Conservation (phyloP, 495 filamentous ascomycete genomes). For the Aspergillus sparsus region DNA sequence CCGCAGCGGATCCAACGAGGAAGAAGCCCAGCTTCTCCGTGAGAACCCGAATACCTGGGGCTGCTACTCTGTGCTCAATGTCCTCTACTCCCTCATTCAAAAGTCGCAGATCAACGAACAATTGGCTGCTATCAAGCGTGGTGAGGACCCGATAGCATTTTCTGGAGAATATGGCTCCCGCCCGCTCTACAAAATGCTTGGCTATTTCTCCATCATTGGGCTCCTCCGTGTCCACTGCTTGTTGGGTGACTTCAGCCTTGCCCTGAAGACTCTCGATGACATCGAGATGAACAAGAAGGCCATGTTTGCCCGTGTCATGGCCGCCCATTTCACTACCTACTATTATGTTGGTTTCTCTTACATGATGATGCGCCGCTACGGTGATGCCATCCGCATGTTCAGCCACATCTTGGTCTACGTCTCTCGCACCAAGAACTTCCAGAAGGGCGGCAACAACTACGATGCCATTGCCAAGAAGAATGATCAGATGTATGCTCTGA, state of each 20-base stretch:
- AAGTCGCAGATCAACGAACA: conserved; percentile 97
- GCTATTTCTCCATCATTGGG: conserved; percentile 98
- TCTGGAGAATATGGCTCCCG: conserved; percentile 94
- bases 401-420: conserved; percentile 99
- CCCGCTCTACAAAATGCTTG: conserved; percentile 94
- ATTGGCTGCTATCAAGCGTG: conserved; percentile 88
- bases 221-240: conserved; percentile 94
- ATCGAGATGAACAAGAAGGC: conserved; percentile 99
- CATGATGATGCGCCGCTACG: conserved; percentile 99
- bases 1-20: conserved; percentile 77
- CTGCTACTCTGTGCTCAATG: conserved; percentile 98
- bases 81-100: conserved; percentile 98
- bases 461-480: conserved; percentile 99
- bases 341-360: conserved; percentile 99
- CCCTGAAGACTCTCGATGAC: conserved; percentile 97
- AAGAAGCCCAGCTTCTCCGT: conserved; percentile 85
- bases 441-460: conserved; percentile 92
- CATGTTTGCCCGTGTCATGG: conserved; percentile 99
- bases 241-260: conserved; percentile 95
- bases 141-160: conserved; percentile 78
- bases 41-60: conserved; percentile 99
- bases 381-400: conserved; percentile 99
- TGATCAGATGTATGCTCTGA: conserved; percentile 98
- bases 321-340: conserved; percentile 98
- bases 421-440: conserved; percentile 98